Base-by-base conservation (phyloP, 768 basidiomycete species). In the Lanmaoa pseudosensibilis region DNA sequence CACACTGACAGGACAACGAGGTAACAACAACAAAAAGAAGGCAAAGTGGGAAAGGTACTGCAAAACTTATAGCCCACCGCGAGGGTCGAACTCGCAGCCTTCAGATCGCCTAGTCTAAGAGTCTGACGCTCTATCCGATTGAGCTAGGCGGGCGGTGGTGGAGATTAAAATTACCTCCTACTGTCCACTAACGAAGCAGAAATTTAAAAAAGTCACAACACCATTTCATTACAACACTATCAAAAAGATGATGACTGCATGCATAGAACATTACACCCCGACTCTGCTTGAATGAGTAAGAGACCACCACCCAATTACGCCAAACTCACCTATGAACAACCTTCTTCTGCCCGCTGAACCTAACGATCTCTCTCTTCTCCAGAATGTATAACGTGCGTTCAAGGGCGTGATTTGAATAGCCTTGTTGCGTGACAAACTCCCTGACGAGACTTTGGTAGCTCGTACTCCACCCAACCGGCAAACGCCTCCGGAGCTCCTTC, bases 401-500 rank as follows among this genome's bases (percentile, higher is more conserved):
- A 21, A 98, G 80, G 21, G 95, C 91, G 73, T 94, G 93, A 59
- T 82, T 86, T 37, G 90, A 89, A 69, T 88, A 97, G 5, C 93
- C 92, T 70, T 98, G 94, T 63, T 92, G 88, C 11, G 84, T 87
- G 8, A 97, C 94, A 68, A 98, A 98, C 74, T 98, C 96, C 58
- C 88, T 83, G 36, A 94, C 83, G 45, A 99, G 79, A 64, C 88
- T 91, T 71, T 95, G 91, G 68, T 98, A 98, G 65, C 93, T 95
- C 57, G 95, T 98, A 60, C 88, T 94, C 94, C 95, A 98, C 3
- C 96, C 95, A 46, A 97, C 87, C 2, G 94, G 94, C 59, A 97
- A 75, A 46, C 94, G 78, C 61, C 92, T 77, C 51, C 86, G 77
- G 39, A 96, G 76, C 69, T 96, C 94, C 65, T 87, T 86, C 69